These are phyloP conservation scores for Dichotomocladium elegans DNA, from an alignment of 371 early-diverging fungal genomes.

Conservation along the genomic window DNA sequence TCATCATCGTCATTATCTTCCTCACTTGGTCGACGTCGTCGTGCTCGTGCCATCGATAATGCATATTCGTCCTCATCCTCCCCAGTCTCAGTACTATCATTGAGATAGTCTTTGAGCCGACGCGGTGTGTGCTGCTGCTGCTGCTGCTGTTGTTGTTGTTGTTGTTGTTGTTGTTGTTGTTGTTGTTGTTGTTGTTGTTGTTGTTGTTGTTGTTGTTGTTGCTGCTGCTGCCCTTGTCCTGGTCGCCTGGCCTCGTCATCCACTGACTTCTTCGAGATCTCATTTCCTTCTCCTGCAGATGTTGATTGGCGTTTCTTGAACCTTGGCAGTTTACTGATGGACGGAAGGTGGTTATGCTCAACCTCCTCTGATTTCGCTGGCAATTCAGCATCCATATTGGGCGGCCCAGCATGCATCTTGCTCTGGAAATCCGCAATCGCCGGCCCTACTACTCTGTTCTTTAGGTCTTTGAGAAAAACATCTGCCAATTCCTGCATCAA, in stretches of 20 bases:
- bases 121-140: not conserved
- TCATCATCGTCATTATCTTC: not conserved
- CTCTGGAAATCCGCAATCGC: conserved; percentile 48
- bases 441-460: conserved; percentile 53
- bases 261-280: conserved; percentile 7
- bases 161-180: not conserved
- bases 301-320: too few species aligned
- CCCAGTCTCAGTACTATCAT: conserved; percentile 12
- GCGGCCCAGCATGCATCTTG: conserved; percentile 7
- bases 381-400: not conserved
- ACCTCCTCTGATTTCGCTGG: too few species aligned
- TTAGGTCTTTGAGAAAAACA: conserved; percentile 59
- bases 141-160: not conserved
- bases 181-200: not conserved
- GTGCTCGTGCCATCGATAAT: too few species aligned
- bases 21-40: too few species aligned
- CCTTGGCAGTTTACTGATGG: not conserved
- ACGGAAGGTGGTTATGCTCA: not conserved
- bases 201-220: not conserved
- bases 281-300: not conserved
- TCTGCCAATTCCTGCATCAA: conserved; percentile 49
- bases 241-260: conserved; percentile 23
- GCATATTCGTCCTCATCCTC: not conserved
- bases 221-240: not conserved
- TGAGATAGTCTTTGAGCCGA: conserved; percentile 46